Evolutionary conservation across 2,329 filamentous ascomycete genomes (phyloP), one percentile per base, ranked within the genome.

Genomic region (Fusarium tjaetaba): DNA sequence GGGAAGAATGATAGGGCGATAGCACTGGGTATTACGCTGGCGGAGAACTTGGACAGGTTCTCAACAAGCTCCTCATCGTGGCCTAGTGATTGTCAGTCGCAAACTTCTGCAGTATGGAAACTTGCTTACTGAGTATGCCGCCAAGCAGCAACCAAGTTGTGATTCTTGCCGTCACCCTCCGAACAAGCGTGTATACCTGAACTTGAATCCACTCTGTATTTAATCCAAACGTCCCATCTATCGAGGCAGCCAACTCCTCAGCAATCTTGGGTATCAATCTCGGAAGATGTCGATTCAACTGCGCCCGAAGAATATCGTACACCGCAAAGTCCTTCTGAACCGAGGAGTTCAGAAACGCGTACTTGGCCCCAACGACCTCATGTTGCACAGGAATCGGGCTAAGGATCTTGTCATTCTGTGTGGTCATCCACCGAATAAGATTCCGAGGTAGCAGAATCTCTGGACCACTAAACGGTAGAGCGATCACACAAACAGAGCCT

Each of bases 181-280:
- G 15, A 0, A 36, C 34, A 16, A 28, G 26, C 26, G 8, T 36
- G 34, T 36, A 36, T 1, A 36, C 16, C 15, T 2, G 11, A 18
- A 36, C 34, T 10, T 36, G 16, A 10, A 4, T 18, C 34, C 34
- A 36, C 34, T 36, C 16, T 7, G 34, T 36, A 36, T 36, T 16
- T 5, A 36, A 8, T 3, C 34, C 16, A 36, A 36, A 36, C 3
- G 34, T 10, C 34, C 16, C 0, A 16, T 36, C 34, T 10, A 36
- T 5, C 0, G 34, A 36, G 0, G 3, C 0, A 7, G 16, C 16
- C 1, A 46, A 7, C 18, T 36, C 22, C 5, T 26, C 13, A 0
- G 16, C 24, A 1, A 39, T n/a, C 2, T 4, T 26, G 1, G 52
- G 32, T 0, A 39, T n/a, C 3, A 46, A 0, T 1, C 6, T 22